These are phyloP conservation scores for Hypoxylon sp. DNA, from an alignment of 2,329 filamentous ascomycete genomes.

Conservation along the genomic window DNA sequence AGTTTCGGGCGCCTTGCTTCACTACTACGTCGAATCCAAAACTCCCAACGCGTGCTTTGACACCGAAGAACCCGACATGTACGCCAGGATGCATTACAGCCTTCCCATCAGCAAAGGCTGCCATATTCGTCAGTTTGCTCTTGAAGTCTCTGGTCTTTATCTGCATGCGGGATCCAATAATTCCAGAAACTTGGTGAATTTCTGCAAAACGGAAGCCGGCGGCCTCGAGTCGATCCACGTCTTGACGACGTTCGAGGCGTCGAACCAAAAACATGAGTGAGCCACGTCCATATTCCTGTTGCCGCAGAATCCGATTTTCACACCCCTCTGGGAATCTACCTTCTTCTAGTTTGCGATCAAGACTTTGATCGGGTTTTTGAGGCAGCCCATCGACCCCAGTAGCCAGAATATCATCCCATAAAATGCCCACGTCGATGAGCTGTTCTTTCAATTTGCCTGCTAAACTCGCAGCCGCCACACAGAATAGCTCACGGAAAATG, in stretches of 20 bases:
- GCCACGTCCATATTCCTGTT: constrained; percentile 71
- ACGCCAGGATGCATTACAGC: constrained; percentile 65
- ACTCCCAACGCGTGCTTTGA: constrained; percentile 64
- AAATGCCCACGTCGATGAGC: constrained; percentile 73
- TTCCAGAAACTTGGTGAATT: constrained; percentile 74
- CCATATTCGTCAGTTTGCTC: constrained; percentile 73
- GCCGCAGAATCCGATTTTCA: constrained; percentile 45
- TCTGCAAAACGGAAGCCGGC: constrained; percentile 84
- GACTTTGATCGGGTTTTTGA: constrained; percentile 41
- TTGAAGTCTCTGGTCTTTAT: constrained; percentile 74
- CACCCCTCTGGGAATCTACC: constrained; percentile 58
- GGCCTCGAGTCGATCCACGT: constrained; percentile 74
- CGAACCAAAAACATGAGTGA: constrained; percentile 86
- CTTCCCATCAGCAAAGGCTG: constrained; percentile 65
- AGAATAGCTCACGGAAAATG: constrained; percentile 86
- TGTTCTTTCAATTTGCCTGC: constrained; percentile 74
- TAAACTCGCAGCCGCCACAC: constrained; percentile 80
- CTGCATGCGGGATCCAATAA: constrained; percentile 80
- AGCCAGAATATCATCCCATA: constrained; percentile 81
- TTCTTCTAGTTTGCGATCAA: constrained; percentile 27
- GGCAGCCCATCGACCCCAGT: constrained; percentile 64
- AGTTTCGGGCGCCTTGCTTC: constrained; percentile 66
- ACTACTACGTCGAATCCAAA: constrained; percentile 75
- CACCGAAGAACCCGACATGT: constrained; percentile 70
- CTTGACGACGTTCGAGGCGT: constrained; percentile 67